Conservation (phyloP, 2,329 filamentous ascomycete genomes). For the Pseudocercospora cruenta region DNA sequence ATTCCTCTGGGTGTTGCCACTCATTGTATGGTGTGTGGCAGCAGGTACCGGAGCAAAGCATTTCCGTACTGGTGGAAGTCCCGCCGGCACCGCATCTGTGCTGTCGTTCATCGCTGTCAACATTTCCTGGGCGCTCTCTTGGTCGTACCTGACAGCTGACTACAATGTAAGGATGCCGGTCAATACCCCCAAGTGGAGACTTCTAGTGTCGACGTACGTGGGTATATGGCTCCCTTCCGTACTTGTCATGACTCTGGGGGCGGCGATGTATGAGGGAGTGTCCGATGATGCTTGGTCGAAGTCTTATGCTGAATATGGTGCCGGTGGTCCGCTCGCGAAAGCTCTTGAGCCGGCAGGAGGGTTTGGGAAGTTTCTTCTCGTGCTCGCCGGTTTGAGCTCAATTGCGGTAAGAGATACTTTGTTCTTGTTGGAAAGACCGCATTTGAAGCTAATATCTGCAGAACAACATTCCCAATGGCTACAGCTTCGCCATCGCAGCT, state of each 20-base stretch:
- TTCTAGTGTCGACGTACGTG: constrained; percentile 21
- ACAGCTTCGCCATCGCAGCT: constrained; percentile 20
- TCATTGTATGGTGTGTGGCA: constrained; percentile 20
- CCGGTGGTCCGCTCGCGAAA: constrained; percentile 16
- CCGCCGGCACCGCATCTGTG: constrained; percentile 14
- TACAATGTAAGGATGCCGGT: constrained; percentile 26
- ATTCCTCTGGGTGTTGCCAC: constrained; percentile 17
- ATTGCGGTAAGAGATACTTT: background rate
- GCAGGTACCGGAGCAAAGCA: constrained; percentile 19
- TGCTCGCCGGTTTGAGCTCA: constrained; percentile 16
- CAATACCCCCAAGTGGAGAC: constrained; percentile 13
- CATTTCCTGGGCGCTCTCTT: constrained; percentile 21
- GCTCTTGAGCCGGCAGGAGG: constrained; percentile 17
- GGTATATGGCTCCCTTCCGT: constrained; percentile 22
- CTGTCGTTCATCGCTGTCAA: constrained; percentile 24
- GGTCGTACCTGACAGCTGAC: constrained; percentile 21
- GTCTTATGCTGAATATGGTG: constrained; percentile 18
- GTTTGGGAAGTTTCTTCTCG: constrained; percentile 23
- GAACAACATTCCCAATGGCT: constrained; percentile 24
- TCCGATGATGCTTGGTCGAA: constrained; percentile 11
- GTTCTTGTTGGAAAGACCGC: too few species aligned
- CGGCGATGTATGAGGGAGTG: constrained; percentile 16
- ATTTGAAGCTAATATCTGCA: background rate
- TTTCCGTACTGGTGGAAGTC: constrained; percentile 8
- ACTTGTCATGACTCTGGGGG: constrained; percentile 20